Conservation (phyloP, 2,329 filamentous ascomycete species). For the Exophiala spinifera region DNA sequence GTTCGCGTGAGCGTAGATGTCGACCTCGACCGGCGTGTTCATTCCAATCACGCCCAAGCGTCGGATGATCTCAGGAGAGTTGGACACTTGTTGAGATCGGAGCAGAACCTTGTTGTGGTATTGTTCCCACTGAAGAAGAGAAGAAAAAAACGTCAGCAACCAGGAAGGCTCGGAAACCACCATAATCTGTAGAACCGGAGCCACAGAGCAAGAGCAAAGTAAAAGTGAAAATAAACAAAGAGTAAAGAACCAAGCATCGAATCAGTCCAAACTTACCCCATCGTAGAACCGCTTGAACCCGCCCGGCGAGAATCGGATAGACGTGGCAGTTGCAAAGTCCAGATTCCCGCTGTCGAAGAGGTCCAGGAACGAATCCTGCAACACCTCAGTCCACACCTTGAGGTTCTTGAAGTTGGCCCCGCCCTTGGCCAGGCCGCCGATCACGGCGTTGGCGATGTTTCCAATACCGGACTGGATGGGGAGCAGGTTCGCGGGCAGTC, state of each 20-base stretch:
- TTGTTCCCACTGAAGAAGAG: conserved; percentile 70
- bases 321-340: conserved; percentile 86
- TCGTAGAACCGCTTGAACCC: conserved; percentile 90
- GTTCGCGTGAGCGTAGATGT: conserved; percentile 94
- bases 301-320: conserved; percentile 84
- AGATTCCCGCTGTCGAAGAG: conserved; percentile 85
- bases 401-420: conserved; percentile 79
- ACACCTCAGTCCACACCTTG: conserved; percentile 89
- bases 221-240: too few relatives aligned
- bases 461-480: conserved; percentile 86
- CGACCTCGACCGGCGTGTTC: conserved; percentile 92
- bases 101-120: conserved; percentile 82
- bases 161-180: too few relatives aligned
- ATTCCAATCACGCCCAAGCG: conserved; percentile 85
- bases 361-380: conserved; percentile 90
- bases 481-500: conserved; percentile 72
- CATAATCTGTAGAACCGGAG: too few relatives aligned
- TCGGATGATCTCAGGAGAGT: conserved; percentile 86
- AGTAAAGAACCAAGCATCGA: too few relatives aligned
- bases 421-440: conserved; percentile 72
- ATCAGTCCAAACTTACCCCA: too few relatives aligned
- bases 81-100: conserved; percentile 82
- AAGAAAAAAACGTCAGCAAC: background rate
- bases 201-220: too few relatives aligned
- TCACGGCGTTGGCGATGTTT: conserved; percentile 89